Evolutionary conservation across 2,329 filamentous ascomycete genomes (phyloP), one percentile per base, ranked within the genome.

Genomic region (Pseudovirgaria hyperparasitica): DNA sequence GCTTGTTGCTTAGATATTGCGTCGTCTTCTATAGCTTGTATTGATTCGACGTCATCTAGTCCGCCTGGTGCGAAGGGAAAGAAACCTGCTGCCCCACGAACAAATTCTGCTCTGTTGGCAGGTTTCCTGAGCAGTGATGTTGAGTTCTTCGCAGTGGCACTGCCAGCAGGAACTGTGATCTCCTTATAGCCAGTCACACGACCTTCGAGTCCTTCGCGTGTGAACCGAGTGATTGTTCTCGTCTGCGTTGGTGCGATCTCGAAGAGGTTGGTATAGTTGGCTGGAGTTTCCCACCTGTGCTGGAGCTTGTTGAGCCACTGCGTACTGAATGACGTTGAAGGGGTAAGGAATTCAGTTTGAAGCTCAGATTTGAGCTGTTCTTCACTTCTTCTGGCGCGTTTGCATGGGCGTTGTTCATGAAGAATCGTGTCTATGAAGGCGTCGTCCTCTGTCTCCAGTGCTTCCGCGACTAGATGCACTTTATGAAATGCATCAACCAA

Each of bases 1-100:
- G 43, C 36, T 35, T 54, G 29, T 28, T 67, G 65, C 19, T 63
- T 61, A 25, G 67, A 62, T 11, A 76, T 62, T 19, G 73, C 64
- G 43, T 87, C 76, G 25, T 85, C 80, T 48, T 94, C 87, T 27
- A 84, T 64, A 4, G 81, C 82, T 16, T 86, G 84, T 7, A 85
- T 76, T 3, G 82, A 80, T 50, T 92, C 82, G 13, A 94, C 78
- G 2, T 76, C 74, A 34, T 94, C 86, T 9, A 96, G 57, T 2
- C 90, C 90, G 29, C 86, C 86, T 1, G 87, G 87, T 0, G 85
- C 78, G 55, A 96, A 94, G 0, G 87, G 87, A 33, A 93, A 92
- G 58, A 92, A 94, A 0, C 87, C 87, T 6, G 86, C 84, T 19
- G 81, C 86, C 9, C 90, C 90, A 34, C 87, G 71, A 9, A 96